Base-by-base conservation (phyloP, 257 asterid genomes). In the Salvia miltiorrhiza region DNA sequence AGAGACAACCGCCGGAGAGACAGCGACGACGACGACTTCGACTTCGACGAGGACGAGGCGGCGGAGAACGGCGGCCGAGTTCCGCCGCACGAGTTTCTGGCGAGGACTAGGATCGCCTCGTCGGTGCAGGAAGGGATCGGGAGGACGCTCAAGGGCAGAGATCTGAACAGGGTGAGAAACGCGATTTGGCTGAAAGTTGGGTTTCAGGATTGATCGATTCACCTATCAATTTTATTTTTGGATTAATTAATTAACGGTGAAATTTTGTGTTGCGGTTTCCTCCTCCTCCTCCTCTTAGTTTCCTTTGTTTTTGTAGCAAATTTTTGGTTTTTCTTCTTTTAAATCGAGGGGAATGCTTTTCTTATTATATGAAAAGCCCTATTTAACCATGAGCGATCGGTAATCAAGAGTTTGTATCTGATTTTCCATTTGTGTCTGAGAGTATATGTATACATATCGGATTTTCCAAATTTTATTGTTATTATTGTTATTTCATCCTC, bases 131-230 rank as follows among this genome's bases (percentile, higher is more conserved):
- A 90, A 73, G 97, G 97, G 26, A 60, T 81, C 48, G 97, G 97
- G 50, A 77, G 95, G 82, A 90, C 95, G 55, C 80, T 90, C 50
- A 90, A 90, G 71, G 97, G 97, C 11, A 83, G 97, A 73, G 97
- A 90, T 81, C 90, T 90, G 61, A 87, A 93, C 67, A 85, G 90
- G 85, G 91, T 90, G 5, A 77, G 97, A 67, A 90, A 90, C 74
- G 97, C 96, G 45, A 88, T 90, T 81, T 90, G 96, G 96, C 89
- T 83, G 74, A 90, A 84, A 73, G 88, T 81, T 59, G 97, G 97
- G 48, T 90, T 88, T 69, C 78, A 90, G 77, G 95, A 90, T 80
- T 90, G 73, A 77, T 73, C 60, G 1, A n/a, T n/a, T 40, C 35
- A 0, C 2, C 20, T 40, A n/a, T n/a, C 57, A 9, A 2, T 32